Percentiles rank a stretch among this genome's conserved stretches.
Evolutionary conservation across 1,139 yeast species (phyloP).

Genomic region (Casaregolazyma lundiana): DNA sequence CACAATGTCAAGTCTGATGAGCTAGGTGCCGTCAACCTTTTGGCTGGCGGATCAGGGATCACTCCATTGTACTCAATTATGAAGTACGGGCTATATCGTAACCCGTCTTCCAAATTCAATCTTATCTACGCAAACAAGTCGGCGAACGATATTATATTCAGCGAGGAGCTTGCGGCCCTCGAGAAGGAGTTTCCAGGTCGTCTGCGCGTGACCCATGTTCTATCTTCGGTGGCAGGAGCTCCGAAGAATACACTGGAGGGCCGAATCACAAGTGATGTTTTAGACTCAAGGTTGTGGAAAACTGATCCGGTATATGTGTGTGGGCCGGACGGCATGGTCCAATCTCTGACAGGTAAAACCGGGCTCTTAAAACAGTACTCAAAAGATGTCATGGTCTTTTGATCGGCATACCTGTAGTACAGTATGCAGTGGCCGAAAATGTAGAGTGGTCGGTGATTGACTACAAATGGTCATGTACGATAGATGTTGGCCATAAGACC

Average conservation of each 20-base stretch:
- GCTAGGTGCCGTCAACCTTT: background rate
- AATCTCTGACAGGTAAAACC: background rate
- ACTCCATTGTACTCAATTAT: constrained; percentile 1
- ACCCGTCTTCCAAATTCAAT: constrained; percentile 7
- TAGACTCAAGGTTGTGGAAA: background rate
- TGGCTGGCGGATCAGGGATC: background rate
- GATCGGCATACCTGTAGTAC: background rate
- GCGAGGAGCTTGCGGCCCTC: background rate
- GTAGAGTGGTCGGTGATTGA: no score
- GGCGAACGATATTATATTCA: background rate
- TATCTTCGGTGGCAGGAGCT: background rate
- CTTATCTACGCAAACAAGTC: constrained; percentile 4
- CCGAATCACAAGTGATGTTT: background rate
- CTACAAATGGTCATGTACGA: no score
- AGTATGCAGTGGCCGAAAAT: no score
- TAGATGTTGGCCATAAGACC: no score
- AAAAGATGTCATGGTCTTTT: background rate
- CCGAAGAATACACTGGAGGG: background rate
- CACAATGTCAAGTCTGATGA: background rate
- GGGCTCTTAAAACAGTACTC: background rate
- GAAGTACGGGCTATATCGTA: background rate
- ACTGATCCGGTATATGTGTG: constrained; percentile 1
- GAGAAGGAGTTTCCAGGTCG: background rate
- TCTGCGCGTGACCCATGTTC: background rate
- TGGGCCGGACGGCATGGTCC: constrained; percentile 2